Percentiles rank a stretch among this genome's conserved stretches.
These are phyloP conservation scores for Limonomyces culmigenus DNA, from an alignment of 1,284 basidiomycete species.

Conservation along the genomic window DNA sequence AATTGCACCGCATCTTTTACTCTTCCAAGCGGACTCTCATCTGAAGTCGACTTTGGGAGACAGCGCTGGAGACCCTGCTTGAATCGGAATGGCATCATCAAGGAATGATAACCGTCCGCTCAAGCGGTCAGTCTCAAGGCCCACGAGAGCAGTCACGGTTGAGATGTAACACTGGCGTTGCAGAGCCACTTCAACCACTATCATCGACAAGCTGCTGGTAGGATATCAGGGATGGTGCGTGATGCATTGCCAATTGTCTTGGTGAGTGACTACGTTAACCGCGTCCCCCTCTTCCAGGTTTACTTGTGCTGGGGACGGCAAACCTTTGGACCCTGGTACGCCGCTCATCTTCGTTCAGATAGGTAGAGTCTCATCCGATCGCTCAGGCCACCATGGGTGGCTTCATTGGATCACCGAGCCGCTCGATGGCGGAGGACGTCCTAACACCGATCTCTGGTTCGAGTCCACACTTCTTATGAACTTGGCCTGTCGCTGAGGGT, in stretches of 20 bases:
- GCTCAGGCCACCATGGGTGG: conserved; percentile 57
- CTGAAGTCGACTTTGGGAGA: too few species aligned
- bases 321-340: conserved; percentile 39
- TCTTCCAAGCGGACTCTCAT: too few species aligned
- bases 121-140: too few species aligned
- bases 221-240: conserved; percentile 73
- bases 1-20: too few species aligned
- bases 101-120: too few species aligned
- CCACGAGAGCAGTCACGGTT: too few species aligned
- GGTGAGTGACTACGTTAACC: too few species aligned
- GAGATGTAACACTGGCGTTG: too few species aligned
- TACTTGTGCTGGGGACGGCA: conserved; percentile 50
- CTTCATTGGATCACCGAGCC: conserved; percentile 63
- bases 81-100: too few species aligned
- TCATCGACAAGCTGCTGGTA: conserved; percentile 63
- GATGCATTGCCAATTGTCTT: not conserved
- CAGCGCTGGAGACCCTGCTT: too few species aligned
- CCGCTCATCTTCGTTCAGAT: not conserved
- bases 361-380: not conserved
- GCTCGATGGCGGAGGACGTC: conserved; percentile 43
- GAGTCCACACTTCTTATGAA: too few species aligned
- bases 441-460: conserved; percentile 59
- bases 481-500: too few species aligned
- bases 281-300: conserved; percentile 28
- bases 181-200: conserved; percentile 31